Conservation (phyloP, 1,284 basidiomycete genomes). For the Sparassis latifolia region DNA sequence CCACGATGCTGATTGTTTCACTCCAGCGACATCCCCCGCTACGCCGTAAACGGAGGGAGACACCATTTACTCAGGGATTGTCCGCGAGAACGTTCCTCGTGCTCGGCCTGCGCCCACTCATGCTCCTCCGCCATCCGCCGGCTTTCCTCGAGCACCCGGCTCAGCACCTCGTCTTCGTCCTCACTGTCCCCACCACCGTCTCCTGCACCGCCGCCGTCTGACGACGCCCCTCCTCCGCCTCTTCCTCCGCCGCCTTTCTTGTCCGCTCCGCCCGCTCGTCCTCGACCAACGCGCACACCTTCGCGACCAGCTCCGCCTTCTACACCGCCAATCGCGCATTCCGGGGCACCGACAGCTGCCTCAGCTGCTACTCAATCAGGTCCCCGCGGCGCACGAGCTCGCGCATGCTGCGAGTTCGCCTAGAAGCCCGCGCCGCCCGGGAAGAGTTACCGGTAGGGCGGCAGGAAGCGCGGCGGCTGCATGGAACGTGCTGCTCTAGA, state of each 20-base stretch:
- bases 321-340: slow-evolving; percentile 50
- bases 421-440: slow-evolving; percentile 43
- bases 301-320: slow-evolving; percentile 70
- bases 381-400: slow-evolving; percentile 65
- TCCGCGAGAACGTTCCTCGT: slow-evolving; percentile 78
- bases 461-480: slow-evolving; percentile 58
- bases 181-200: slow-evolving; percentile 24
- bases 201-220: slow-evolving; percentile 30
- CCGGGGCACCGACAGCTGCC: slow-evolving; percentile 18
- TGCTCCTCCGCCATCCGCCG: slow-evolving; percentile 11
- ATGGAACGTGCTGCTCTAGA: slow-evolving; percentile 55
- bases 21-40: slow-evolving; percentile 90
- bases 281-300: slow-evolving; percentile 57
- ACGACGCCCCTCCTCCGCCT: slow-evolving; percentile 26
- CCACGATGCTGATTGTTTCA: slow-evolving; percentile 1
- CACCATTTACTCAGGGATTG: slow-evolving; percentile 91
- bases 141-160: slow-evolving; percentile 8
- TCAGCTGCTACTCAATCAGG: slow-evolving; percentile 57
- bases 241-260: slow-evolving; percentile 36
- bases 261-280: slow-evolving; percentile 58
- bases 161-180: background rate
- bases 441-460: slow-evolving; percentile 41
- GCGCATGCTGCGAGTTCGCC: slow-evolving; percentile 41
- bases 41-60: slow-evolving; percentile 96
- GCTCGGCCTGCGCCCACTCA: slow-evolving; percentile 6